phyloP scores from a whole-genome alignment of 2,329 filamentous ascomycete genomes.

The Samsoniella hepiali region DNA sequence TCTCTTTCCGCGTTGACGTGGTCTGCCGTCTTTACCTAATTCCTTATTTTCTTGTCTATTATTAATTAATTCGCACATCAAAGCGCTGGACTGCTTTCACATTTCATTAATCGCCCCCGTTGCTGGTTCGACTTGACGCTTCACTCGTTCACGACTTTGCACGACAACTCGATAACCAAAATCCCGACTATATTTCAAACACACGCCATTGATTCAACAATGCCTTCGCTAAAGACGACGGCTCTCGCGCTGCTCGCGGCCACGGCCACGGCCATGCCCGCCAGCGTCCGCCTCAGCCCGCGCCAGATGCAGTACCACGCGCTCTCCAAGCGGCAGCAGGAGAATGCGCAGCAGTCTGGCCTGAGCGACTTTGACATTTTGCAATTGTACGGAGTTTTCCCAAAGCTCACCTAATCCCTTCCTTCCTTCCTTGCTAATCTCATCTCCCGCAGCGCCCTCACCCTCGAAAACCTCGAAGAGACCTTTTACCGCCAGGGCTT shows the following conservation, averaged over 20 bases:
- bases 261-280: conserved; percentile 7
- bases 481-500: conserved; percentile 61
- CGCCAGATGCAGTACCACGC: conserved; percentile 13
- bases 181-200: not conserved
- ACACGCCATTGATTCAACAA: not conserved
- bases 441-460: conserved; percentile 38
- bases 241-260: conserved; percentile 9
- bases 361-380: conserved; percentile 16
- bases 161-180: not conserved
- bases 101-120: not conserved
- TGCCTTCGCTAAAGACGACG: conserved; percentile 9
- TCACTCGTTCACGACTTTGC: not conserved
- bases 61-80: not conserved
- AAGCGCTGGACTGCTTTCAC: conserved; percentile 14
- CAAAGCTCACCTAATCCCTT: too few species aligned
- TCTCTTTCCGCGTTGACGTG: conserved; percentile 16
- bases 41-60: not conserved
- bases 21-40: conserved; percentile 3
- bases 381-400: conserved; percentile 9
- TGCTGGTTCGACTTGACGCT: conserved; percentile 9
- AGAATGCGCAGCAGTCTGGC: not conserved
- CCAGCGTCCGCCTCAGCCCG: conserved; percentile 12
- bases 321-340: conserved; percentile 10
- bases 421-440: not conserved
- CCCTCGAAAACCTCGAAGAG: conserved; percentile 57